Base-by-base conservation (phyloP, 352 stramenopile genomes). In the Globisporangium yorkense region DNA sequence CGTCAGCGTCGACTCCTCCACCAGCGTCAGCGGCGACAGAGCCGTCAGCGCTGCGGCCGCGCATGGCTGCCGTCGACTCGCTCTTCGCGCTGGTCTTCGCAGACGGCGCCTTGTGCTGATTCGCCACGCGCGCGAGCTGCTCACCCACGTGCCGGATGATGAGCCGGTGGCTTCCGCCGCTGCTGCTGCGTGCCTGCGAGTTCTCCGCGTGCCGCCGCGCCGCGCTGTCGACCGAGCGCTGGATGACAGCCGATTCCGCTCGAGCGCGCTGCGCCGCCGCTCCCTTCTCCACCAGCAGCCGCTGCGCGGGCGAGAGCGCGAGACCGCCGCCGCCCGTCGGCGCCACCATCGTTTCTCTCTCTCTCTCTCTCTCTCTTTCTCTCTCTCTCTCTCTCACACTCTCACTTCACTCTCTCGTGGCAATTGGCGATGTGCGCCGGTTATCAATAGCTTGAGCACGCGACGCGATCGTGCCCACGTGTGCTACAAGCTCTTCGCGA, bases 141-240 rank as follows among this genome's bases (percentile, higher is more conserved):
- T 84, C 74, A 27, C 75, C 78, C 18, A 88, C 75, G 46, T 88
- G 78, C 12, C 78, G 75, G 56, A 88, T 72, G 52, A 86, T 76
- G 33, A 88, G 67, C 10, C 68, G 70, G 35, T 69, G 75, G 47
- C 74, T 63, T 8, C 63, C 50, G 37, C 66, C 43, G 31, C 59
- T 39, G 43, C 43, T 29, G 27, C 61, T 59, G 52, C 63, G 67
- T 54, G 58, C 49, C 48, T 74, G 76, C 43, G 67, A 67, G 45
- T 77, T 69, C 16, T 74, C 63, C 20, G 75, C 56, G 54, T 68
- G 71, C 41, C 61, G 54, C 21, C 55, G 61, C 29, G 59, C 49
- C 1, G 64, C 55, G 10, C 65, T 59, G 20, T 82, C 61, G 18
- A 78, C 57, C 39, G 63, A 51, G 15, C 54, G 43, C 56, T 77